A percentile compares a stretch with the other conserved stretches of the same genome.
Evolutionary conservation across 148 eudicot genomes (phyloP).

Genomic region (Heliamphora exappendiculata): DNA sequence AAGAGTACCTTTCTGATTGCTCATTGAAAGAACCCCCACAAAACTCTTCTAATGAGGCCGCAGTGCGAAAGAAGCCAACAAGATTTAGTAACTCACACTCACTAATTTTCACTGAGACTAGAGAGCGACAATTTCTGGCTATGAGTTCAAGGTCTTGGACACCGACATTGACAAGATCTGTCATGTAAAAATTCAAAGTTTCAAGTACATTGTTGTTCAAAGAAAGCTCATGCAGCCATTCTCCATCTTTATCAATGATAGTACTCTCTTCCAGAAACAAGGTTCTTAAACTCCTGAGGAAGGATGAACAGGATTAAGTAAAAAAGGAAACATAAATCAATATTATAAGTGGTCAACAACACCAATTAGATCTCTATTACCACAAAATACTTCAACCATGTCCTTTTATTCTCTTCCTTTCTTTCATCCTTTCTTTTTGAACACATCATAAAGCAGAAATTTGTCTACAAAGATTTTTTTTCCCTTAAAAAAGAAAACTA

Average conservation of each 20-base stretch:
- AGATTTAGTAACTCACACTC: constrained; percentile 61
- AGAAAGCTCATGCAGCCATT: constrained; percentile 80
- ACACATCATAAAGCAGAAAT: background rate
- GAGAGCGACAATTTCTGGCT: constrained; percentile 54
- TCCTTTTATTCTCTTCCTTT: background rate
- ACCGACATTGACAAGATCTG: constrained; percentile 38
- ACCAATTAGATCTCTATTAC: background rate
- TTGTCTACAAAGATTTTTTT: background rate
- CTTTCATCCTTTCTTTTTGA: background rate
- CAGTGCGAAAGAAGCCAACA: constrained; percentile 39
- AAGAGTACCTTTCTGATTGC: constrained; percentile 34
- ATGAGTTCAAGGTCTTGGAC: constrained; percentile 59
- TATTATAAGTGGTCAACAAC: background rate
- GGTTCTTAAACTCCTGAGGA: constrained; percentile 49
- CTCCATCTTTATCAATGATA: constrained; percentile 47
- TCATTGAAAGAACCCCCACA: constrained; percentile 62
- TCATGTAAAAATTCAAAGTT: constrained; percentile 69
- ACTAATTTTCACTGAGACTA: constrained; percentile 57
- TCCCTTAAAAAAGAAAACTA: background rate
- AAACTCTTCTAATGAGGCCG: constrained; percentile 61
- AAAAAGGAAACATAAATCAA: background rate
- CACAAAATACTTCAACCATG: background rate
- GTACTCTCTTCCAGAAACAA: constrained; percentile 70
- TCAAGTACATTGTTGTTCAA: constrained; percentile 55
- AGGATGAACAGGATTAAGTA: background rate